Evolutionary conservation across 2,329 filamentous ascomycete species (phyloP), one percentile per base, ranked within the genome.

Genomic region (Phaeoacremonium minimum): DNA sequence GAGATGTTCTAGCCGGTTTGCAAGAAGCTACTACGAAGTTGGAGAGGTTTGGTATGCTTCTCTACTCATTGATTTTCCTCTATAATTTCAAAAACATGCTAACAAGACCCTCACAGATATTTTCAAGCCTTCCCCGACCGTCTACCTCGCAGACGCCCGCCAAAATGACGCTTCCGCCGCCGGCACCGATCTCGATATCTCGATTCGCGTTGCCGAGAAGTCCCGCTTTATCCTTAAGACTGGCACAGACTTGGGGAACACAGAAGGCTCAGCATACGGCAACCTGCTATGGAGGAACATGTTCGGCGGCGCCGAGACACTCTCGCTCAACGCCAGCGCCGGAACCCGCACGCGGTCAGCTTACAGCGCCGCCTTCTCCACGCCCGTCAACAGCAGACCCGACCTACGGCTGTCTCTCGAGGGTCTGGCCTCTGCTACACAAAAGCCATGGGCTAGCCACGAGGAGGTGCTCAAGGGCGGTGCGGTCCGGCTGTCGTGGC

Each of bases 391-490:
- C 38, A 87, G 85, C 61, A 86, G 95, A 56, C 90, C 93, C 0
- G 83, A 95, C 55, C 67, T 88, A 50, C 77, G 84, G 42, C 69
- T 89, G 43, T 83, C 91, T 47, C 52, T 95, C 42, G 90, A 95
- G 47, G 89, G 77, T 2, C 69, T 95, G 30, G 82, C 85, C 8
- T 95, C 87, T 44, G 83, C 87, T 30, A 94, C 87, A 1, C 77
- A 91, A 44, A 96, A 97, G 63, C 77, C 82, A 11, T 97, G 88
- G 86, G 89, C 93, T 15, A 93, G 87, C 46, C 91, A 98, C 55
- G 91, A 97, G 51, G 91, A 98, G 63, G 80, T 83, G 4, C 66
- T 94, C 15, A 87, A 83, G 53, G 89, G 90, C 13, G 88, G 77
- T 15, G 83, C 78, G 49, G 67, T 85, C 11, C 89, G 87, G 46